Percentiles rank a stretch among this genome's conserved stretches.
phyloP scores from a whole-genome alignment of 2,329 filamentous ascomycete genomes.

The Aspergillus quadrilineatus region DNA sequence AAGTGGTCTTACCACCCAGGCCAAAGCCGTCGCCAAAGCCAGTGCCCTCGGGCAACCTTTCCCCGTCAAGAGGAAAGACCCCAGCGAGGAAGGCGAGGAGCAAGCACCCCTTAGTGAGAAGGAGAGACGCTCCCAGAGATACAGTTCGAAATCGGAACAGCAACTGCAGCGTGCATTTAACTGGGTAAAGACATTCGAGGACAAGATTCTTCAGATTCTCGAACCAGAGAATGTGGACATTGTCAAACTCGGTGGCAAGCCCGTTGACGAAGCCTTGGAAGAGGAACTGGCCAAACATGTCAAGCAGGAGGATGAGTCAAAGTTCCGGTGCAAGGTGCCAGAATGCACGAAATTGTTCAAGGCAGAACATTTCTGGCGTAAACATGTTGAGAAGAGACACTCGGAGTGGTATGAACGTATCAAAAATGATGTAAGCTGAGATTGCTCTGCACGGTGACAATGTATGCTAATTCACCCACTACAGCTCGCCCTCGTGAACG shows the following conservation, averaged over 20 bases:
- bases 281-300: constrained; percentile 85
- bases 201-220: constrained; percentile 89
- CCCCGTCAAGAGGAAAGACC: constrained; percentile 74
- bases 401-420: constrained; percentile 79
- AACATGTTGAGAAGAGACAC: constrained; percentile 96
- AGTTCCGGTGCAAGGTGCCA: constrained; percentile 93
- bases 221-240: constrained; percentile 87
- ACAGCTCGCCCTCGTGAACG: constrained; percentile 85
- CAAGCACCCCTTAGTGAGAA: constrained; percentile 68
- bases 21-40: constrained; percentile 80
- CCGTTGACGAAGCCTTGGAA: constrained; percentile 78
- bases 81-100: constrained; percentile 62
- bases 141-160: constrained; percentile 76
- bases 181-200: constrained; percentile 98
- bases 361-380: constrained; percentile 94
- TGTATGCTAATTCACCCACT: constrained; percentile 32
- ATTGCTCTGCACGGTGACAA: not conserved
- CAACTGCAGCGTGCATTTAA: constrained; percentile 94
- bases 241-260: constrained; percentile 85
- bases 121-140: constrained; percentile 71
- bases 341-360: constrained; percentile 98
- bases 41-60: constrained; percentile 81
- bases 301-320: constrained; percentile 96
- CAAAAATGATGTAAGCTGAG: constrained; percentile 72
- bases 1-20: constrained; percentile 76